phyloP scores from a whole-genome alignment of 305 asterid genomes.

The Fraxinus sp. region DNA sequence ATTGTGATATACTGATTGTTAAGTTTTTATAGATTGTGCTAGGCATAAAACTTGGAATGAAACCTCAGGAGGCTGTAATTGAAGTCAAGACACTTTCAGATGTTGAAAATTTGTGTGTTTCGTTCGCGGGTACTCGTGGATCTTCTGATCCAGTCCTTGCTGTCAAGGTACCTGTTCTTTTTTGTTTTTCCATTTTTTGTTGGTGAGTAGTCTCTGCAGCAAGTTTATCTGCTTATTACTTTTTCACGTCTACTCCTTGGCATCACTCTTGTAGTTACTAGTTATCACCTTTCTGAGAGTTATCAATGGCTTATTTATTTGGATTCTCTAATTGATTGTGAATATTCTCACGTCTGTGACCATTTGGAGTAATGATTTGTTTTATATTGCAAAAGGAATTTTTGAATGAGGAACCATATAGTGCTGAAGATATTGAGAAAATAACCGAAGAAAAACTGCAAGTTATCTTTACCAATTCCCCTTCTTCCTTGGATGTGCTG shows the following conservation, averaged over 20 bases:
- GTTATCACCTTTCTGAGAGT: neutral
- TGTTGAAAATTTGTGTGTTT: conserved; percentile 71
- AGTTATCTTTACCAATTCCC: conserved; percentile 64
- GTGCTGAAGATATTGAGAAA: conserved; percentile 65
- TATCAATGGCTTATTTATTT: neutral
- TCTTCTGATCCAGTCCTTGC: conserved; percentile 86
- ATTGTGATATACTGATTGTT: conserved; percentile 5
- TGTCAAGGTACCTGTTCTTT: conserved; percentile 55
- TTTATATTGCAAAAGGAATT: conserved; percentile 46
- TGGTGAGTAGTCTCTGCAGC: neutral
- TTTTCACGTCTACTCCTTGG: neutral
- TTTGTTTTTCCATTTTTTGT: neutral
- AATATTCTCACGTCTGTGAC: neutral
- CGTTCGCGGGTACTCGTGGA: conserved; percentile 61
- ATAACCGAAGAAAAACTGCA: conserved; percentile 53
- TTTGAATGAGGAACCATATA: conserved; percentile 73
- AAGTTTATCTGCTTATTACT: neutral
- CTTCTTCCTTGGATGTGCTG: conserved; percentile 80
- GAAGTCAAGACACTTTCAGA: conserved; percentile 82
- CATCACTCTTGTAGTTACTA: neutral
- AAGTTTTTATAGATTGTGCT: conserved; percentile 61
- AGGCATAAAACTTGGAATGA: conserved; percentile 80
- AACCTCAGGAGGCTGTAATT: conserved; percentile 62
- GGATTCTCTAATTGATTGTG: neutral
- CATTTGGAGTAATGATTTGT: neutral